Percentiles rank a stretch among this genome's conserved stretches.
These are phyloP conservation scores for Orbilia quercus DNA, from an alignment of 2,329 filamentous ascomycete genomes.

Conservation along the genomic window DNA sequence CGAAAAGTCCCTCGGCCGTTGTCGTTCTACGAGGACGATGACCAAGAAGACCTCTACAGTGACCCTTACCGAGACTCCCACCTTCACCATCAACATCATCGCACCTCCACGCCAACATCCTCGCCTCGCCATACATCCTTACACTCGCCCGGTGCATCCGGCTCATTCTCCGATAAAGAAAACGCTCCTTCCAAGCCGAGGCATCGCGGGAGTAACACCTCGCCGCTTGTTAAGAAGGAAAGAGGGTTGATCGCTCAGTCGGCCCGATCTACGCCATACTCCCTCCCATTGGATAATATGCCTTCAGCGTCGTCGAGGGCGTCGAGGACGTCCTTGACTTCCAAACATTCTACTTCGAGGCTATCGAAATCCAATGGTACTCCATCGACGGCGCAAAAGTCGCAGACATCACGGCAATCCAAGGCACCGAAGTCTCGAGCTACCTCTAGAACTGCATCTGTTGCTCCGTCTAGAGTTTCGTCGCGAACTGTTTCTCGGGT, in stretches of 20 bases:
- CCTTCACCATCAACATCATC: conserved; percentile 1
- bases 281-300: conserved; percentile 18
- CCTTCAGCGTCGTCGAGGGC: conserved; percentile 11
- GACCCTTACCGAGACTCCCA: conserved; percentile 29
- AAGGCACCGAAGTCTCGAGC: not conserved
- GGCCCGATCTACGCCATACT: conserved; percentile 32
- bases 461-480: conserved; percentile 16
- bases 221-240: conserved; percentile 49
- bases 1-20: conserved; percentile 34
- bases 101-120: conserved; percentile 11
- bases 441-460: conserved; percentile 21
- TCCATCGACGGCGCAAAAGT: conserved; percentile 2
- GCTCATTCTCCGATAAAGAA: conserved; percentile 53
- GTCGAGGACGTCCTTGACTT: conserved; percentile 9
- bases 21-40: conserved; percentile 37
- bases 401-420: conserved; percentile 13
- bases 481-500: conserved; percentile 28
- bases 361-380: conserved; percentile 5
- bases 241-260: conserved; percentile 35
- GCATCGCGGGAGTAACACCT: conserved; percentile 27
- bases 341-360: conserved; percentile 11
- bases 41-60: conserved; percentile 38
- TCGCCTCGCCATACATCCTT: conserved; percentile 18
- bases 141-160: conserved; percentile 18
- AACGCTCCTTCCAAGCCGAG: conserved; percentile 33